Evolutionary conservation across 2,329 filamentous ascomycete genomes (phyloP).

Genomic region (Neonectria magnoliae): DNA sequence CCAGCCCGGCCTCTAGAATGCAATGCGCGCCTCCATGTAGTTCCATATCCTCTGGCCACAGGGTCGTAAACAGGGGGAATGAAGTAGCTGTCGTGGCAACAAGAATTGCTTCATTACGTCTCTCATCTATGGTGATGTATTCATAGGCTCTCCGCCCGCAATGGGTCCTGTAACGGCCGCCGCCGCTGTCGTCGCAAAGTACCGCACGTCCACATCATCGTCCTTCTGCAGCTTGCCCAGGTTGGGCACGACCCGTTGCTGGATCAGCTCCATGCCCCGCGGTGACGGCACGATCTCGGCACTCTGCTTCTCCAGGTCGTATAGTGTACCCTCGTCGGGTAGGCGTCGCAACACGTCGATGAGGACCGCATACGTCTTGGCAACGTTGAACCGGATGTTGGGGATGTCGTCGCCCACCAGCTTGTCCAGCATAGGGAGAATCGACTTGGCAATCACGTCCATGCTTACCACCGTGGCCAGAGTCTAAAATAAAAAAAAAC

Average conservation of each 20-base stretch:
- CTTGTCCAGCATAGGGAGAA: constrained; percentile 95
- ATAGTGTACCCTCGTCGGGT: constrained; percentile 87
- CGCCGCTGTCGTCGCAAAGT: constrained; percentile 93
- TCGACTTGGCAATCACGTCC: constrained; percentile 90
- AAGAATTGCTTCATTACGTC: constrained; percentile 64
- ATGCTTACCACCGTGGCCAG: constrained; percentile 92
- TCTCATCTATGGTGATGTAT: constrained; percentile 70
- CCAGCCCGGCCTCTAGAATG: constrained; percentile 36
- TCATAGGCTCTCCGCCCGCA: constrained; percentile 68
- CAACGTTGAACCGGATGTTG: constrained; percentile 99
- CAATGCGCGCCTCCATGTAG: constrained; percentile 31
- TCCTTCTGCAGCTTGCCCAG: constrained; percentile 96
- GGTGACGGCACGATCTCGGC: constrained; percentile 70
- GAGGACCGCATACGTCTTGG: constrained; percentile 93
- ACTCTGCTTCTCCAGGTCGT: constrained; percentile 84
- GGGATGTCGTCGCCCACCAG: constrained; percentile 94
- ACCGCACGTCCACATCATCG: constrained; percentile 97
- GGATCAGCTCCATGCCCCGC: constrained; percentile 81
- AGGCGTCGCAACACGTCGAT: constrained; percentile 92
- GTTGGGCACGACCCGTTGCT: constrained; percentile 86
- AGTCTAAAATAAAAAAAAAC: constrained; percentile 66
- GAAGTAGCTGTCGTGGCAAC: constrained; percentile 48
- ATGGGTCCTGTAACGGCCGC: constrained; percentile 62
- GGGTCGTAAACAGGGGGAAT: constrained; percentile 30
- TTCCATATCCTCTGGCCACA: constrained; percentile 33